phyloP scores from a whole-genome alignment of 441 rosid genomes.

The Gossypium aridum region DNA sequence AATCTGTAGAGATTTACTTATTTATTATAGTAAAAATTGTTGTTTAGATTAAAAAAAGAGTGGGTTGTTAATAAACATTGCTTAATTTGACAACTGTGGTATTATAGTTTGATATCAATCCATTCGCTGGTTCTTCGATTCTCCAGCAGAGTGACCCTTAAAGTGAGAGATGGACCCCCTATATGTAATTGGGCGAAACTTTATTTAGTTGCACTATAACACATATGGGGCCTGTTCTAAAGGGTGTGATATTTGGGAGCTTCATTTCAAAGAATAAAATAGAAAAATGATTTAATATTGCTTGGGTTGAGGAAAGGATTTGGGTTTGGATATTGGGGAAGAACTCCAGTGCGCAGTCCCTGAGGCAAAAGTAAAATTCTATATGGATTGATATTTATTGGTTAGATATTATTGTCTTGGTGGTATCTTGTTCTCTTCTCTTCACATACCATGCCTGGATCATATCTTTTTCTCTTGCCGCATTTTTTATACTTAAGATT shows the following conservation, averaged over 20 bases:
- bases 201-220: not conserved
- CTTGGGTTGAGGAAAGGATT: not conserved
- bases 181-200: not conserved
- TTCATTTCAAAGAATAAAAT: not conserved
- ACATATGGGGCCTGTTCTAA: not conserved
- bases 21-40: not conserved
- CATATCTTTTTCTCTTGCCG: not conserved
- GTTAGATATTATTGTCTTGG: not conserved
- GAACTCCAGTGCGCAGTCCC: not conserved
- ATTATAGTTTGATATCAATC: not conserved
- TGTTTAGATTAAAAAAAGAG: not conserved
- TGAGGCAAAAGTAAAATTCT: not conserved
- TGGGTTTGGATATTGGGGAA: not conserved
- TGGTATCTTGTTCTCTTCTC: not conserved
- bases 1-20: not conserved
- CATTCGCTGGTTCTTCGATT: not conserved
- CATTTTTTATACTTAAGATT: slow-evolving; percentile 10
- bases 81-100: not conserved
- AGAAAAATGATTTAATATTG: not conserved
- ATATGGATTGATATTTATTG: not conserved
- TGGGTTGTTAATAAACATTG: slow-evolving; percentile 2
- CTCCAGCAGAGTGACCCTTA: not conserved
- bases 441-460: not conserved
- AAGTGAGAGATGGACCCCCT: not conserved
- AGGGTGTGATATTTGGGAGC: slow-evolving; percentile 3